Evolutionary conservation across 192 early-diverging fungal species (phyloP), one percentile per base, ranked within the genome.

Genomic region (Coemansia sp.): DNA sequence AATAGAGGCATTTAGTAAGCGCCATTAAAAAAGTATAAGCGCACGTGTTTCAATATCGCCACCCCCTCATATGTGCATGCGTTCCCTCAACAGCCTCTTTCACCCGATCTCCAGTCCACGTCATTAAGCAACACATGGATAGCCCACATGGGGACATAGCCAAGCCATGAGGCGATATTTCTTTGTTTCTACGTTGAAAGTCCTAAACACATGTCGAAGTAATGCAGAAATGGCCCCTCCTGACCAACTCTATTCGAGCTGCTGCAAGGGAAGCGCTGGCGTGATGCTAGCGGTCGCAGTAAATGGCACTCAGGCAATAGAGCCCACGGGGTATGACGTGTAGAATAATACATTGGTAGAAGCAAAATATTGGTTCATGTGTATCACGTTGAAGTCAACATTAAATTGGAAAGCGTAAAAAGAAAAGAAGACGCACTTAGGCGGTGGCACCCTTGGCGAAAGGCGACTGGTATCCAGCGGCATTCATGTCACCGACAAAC

Each of bases 401-500:
- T 31, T 29, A 57, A 15, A 15, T 6, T 1, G 27, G 31, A 31
- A 57, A 57, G 29, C 29, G 27, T 57, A 33, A 34, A 38, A 61
- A 10, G 33, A 61, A 61, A 36, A 60, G 20, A 36, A 61, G 59
- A 9, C n/a, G 11, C 10, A 27, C 33, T 40, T 38, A 61, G 3
- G 59, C 59, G 18, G 59, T 20, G 13, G 63, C 68, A 46, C 65
- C 68, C 73, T 75, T 75, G 63, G 76, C 80, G 49, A 69, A 84
- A 1, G 82, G 78, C 71, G 82, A 84, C 71, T 79, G 77, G 75
- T 80, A 84, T 20, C 68, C 71, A 44, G 61, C 68, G 40, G 47
- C 41, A 65, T 79, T 85, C 71, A 85, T 70, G 49, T 85, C 82
- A 34, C 20, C n/a, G 18, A 80, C 78, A 77, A 85, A 85, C 71